Evolutionary conservation across 441 rosid species (phyloP).

Genomic region (Cnidoscolus chayamansa): DNA sequence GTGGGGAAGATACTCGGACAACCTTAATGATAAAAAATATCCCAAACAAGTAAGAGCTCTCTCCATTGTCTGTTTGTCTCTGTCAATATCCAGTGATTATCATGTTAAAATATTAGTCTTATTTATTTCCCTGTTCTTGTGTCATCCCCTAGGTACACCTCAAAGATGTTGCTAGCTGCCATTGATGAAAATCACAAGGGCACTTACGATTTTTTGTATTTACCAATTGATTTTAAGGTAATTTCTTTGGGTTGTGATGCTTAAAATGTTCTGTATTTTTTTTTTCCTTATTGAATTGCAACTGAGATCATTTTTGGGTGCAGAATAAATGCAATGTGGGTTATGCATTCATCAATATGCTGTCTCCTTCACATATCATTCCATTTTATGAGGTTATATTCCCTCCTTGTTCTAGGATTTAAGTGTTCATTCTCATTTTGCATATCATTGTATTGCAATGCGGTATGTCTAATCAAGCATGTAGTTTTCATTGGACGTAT

Average conservation of each 20-base stretch:
- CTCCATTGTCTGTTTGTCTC: conserved; percentile 5
- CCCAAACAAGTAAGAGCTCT: conserved; percentile 79
- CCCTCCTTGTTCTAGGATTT: neutral
- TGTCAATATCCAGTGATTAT: neutral
- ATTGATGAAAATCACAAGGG: conserved; percentile 87
- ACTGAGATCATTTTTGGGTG: conserved; percentile 21
- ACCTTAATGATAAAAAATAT: conserved; percentile 98
- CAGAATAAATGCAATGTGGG: conserved; percentile 99
- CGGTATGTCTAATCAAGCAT: neutral
- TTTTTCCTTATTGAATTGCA: neutral
- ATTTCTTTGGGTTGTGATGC: neutral
- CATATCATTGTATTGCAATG: neutral
- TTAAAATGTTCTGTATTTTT: neutral
- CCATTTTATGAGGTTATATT: conserved; percentile 76
- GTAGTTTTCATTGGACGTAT: neutral
- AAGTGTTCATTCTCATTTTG: neutral
- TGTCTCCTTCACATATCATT: conserved; percentile 74
- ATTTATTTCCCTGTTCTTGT: conserved; percentile 10
- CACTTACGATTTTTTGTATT: conserved; percentile 82
- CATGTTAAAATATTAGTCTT: no score
- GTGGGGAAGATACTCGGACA: conserved; percentile 81
- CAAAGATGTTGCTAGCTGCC: conserved; percentile 93
- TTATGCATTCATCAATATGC: conserved; percentile 96
- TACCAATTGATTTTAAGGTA: conserved; percentile 99
- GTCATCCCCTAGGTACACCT: conserved; percentile 63